Evolutionary conservation across 2,329 filamentous ascomycete genomes (phyloP), one percentile per base, ranked within the genome.

Genomic region (Thielaviopsis musarum): DNA sequence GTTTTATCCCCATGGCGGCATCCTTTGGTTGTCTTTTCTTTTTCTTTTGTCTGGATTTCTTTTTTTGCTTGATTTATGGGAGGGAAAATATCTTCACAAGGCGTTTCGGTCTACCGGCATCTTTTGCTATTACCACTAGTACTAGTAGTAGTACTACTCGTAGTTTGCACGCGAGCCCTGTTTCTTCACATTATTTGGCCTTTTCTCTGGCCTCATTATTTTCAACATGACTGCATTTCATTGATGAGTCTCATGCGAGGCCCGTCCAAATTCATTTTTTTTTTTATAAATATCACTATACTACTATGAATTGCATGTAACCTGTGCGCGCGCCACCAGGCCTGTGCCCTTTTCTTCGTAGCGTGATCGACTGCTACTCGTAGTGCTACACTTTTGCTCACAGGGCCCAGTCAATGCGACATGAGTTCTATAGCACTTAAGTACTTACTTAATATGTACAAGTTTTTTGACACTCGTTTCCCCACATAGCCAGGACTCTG

Each of bases 91-190:
- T 12, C 30, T 5, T 34, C 30, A 34, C 34, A 21, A 38, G 57
- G 57, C 51, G 57, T 59, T 59, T 41, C 10, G 51, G 38, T 24
- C 30, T 58, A 48, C 51, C 55, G 48, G 34, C 26, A 34, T 22
- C 34, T 52, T 3, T 51, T 26, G 22, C 57, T 54, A 19, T 24
- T 52, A 34, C 10, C 30, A 34, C 5, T 34, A 34, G 30, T 34
- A 10, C 2, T 10, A 26, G 30, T 34, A 34, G 26, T 28, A 7
- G 3, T 7, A 7, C 26, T 28, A 7, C 26, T 28, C 3, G 26
- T 3, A 4, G 26, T 9, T 38, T 24, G 6, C 17, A n/a, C 3
- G 17, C 38, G 2, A 45, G 38, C 38, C 38, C 17, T 45, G 10
- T n/a, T 45, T 45, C 38, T 45, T 45, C 15, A 17, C 38, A 45